phyloP scores from a whole-genome alignment of 2,329 filamentous ascomycete species.

The Bipolaris bicolor region DNA sequence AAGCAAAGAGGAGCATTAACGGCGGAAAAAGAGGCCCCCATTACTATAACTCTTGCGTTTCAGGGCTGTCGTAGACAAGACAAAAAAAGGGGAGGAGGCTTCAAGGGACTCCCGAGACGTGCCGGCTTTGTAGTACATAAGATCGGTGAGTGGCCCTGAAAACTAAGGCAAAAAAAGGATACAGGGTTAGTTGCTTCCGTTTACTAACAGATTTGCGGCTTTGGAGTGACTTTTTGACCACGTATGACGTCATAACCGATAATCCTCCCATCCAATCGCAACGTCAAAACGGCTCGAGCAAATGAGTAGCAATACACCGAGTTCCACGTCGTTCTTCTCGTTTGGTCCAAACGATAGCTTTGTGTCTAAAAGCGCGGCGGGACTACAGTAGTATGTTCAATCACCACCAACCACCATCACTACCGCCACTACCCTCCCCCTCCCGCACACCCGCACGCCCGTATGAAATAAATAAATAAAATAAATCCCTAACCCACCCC shows the following conservation, averaged over 20 bases:
- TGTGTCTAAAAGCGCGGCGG: constrained; percentile 40
- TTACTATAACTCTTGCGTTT: neutral
- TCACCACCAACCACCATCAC: no score
- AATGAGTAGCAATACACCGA: constrained; percentile 34
- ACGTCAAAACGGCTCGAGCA: constrained; percentile 16
- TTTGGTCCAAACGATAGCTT: constrained; percentile 45
- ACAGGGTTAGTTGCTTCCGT: neutral
- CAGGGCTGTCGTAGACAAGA: neutral
- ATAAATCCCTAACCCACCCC: neutral
- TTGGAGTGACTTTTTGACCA: neutral
- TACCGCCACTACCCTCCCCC: no score
- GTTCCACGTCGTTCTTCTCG: constrained; percentile 41
- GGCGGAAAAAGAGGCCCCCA: neutral
- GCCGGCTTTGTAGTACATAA: no score
- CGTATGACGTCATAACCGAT: constrained; percentile 37
- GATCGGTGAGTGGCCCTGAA: no score
- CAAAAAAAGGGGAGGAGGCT: no score
- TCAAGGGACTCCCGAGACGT: neutral
- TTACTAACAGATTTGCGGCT: neutral
- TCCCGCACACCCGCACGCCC: neutral
- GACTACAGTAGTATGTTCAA: constrained; percentile 38
- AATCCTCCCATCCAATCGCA: constrained; percentile 29
- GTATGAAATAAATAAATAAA: no score
- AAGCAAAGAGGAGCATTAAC: no score
- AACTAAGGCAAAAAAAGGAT: no score